Percentiles rank a stretch among this genome's conserved stretches.
Conservation (phyloP, 345 rosid species). For the Durio zibethinus region DNA sequence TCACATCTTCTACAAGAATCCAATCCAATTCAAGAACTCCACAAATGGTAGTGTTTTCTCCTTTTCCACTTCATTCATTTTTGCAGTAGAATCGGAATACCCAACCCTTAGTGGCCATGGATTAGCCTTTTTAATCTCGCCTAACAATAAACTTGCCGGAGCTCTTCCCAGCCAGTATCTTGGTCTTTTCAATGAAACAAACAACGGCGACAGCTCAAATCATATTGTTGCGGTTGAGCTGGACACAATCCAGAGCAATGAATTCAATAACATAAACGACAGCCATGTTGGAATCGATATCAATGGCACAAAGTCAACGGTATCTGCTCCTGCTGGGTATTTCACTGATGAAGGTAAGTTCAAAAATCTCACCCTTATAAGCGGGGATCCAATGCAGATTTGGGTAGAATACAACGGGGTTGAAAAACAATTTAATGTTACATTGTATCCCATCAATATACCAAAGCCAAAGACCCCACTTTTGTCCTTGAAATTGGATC, state of each 20-base stretch:
- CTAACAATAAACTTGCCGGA: constrained; percentile 6
- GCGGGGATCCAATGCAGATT: constrained; percentile 39
- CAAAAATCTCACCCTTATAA: constrained; percentile 27
- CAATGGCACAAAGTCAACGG: constrained; percentile 34
- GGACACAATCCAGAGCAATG: constrained; percentile 36
- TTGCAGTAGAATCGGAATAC: constrained; percentile 24
- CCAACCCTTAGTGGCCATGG: constrained; percentile 32
- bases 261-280: constrained; percentile 36
- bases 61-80: constrained; percentile 38
- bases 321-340: constrained; percentile 36
- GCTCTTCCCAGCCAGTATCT: constrained; percentile 27
- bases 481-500: constrained; percentile 22
- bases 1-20: constrained; percentile 37
- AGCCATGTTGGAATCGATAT: constrained; percentile 60
- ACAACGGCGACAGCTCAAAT: constrained; percentile 34
- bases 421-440: constrained; percentile 36
- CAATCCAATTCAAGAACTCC: constrained; percentile 22
- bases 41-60: neutral
- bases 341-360: constrained; percentile 17
- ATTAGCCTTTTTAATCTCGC: constrained; percentile 38
- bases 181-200: constrained; percentile 43
- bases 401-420: constrained; percentile 54
- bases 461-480: constrained; percentile 44
- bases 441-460: constrained; percentile 34
- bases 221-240: constrained; percentile 47